Evolutionary conservation across 176 grass and related monocot species (phyloP), one percentile per base, ranked within the genome.

Genomic region (Avena atlantica): DNA sequence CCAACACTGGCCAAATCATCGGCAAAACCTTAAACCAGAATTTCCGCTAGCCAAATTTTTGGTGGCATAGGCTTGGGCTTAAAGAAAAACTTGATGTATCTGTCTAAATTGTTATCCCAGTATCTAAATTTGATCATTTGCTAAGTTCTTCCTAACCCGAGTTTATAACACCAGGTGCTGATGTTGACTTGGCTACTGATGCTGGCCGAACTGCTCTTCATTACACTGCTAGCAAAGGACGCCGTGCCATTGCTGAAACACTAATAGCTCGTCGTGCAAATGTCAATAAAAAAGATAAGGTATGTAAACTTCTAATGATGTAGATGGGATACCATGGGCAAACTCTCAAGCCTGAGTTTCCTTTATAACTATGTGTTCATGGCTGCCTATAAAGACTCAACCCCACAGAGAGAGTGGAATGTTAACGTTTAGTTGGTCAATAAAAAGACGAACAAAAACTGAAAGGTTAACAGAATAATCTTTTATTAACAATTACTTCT

Each of bases 221-320:
- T 57, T 99, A 99, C 83, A 92, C 94, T 85, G 85, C 97, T 40
- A 99, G 97, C 58, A 96, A 96, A 87, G 97, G 97, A 47, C 76
- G 87, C 65, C 67, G 91, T 70, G 84, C 87, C 79, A 89, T 94
- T 80, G 97, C 94, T 84, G 90, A 94, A 91, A 81, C 82, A 57
- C 62, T 99, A 53, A 90, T 94, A 87, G 66, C 82, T 13, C 92
- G 87, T 74, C 84, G 85, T 85, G 94, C 94, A 91, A 93, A 91
- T 37, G 89, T 94, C 79, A 96, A 96, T 85, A 96, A 92, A 89
- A 94, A 99, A 89, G 94, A 99, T 66, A 96, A 99, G 94, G 97
- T 94, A 5, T 84, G 37, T 59, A 73, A 40, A 83, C 13, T 59
- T 81, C 68, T 65, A 87, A 69, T 58, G 73, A 49, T 86, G 11